Percentiles rank a stretch among this genome's conserved stretches.
phyloP scores from a whole-genome alignment of 2,329 filamentous ascomycete genomes.

The Sporothrix globosa region DNA sequence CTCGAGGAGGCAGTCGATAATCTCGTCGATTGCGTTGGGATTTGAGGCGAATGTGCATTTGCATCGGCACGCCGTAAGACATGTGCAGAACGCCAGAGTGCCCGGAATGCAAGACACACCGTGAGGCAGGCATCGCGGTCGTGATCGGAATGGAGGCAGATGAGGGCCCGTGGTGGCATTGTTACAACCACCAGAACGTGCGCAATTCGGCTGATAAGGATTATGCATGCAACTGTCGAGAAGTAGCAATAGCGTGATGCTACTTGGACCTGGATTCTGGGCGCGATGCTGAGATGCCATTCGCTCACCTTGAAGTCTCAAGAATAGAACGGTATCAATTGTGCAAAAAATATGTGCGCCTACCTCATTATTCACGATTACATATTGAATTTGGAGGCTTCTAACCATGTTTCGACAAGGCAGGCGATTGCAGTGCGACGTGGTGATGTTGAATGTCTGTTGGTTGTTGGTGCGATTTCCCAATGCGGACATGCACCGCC shows the following conservation, averaged over 20 bases:
- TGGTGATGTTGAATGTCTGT: background rate
- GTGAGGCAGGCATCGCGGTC: background rate
- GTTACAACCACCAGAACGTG: background rate
- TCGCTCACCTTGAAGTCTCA: no score
- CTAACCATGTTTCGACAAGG: background rate
- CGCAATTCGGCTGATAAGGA: background rate
- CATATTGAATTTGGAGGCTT: no score
- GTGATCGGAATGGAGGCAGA: slow-evolving; percentile 19
- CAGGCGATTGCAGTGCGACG: background rate
- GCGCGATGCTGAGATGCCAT: background rate
- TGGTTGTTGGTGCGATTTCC: slow-evolving; percentile 22
- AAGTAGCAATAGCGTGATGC: background rate
- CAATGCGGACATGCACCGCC: slow-evolving; percentile 13
- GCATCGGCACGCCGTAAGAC: background rate
- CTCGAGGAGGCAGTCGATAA: background rate
- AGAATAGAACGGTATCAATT: background rate
- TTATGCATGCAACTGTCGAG: no score
- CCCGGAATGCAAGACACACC: background rate
- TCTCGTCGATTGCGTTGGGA: background rate
- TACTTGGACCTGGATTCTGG: background rate
- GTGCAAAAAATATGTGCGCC: background rate
- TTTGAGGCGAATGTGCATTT: background rate
- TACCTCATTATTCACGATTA: no score
- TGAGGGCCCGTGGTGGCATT: background rate
- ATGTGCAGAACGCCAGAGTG: background rate